phyloP scores from a whole-genome alignment of 345 rosid species.

The Gossypium mustelinum region DNA sequence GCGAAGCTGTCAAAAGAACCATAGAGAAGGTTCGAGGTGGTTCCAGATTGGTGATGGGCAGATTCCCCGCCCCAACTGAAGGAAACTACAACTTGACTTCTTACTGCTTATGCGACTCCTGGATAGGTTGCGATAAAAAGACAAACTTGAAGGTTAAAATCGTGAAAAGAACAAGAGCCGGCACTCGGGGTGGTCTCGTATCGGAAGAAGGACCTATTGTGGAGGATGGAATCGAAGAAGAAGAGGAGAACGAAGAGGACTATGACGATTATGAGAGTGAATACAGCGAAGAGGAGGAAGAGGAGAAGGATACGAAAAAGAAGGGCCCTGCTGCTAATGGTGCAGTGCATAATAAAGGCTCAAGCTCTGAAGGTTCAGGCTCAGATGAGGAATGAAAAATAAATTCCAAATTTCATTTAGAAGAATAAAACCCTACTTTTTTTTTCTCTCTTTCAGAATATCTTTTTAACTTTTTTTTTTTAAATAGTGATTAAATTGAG shows the following conservation, averaged over 20 bases:
- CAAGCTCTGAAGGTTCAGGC: slow-evolving; percentile 67
- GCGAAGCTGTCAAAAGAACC: slow-evolving; percentile 57
- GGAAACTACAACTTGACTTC: slow-evolving; percentile 86
- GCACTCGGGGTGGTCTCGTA: slow-evolving; percentile 54
- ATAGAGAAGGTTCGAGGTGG: slow-evolving; percentile 79
- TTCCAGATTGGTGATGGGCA: slow-evolving; percentile 85
- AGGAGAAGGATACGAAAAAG: slow-evolving; percentile 56
- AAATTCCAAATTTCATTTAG: slow-evolving; percentile 18
- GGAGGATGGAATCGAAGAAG: slow-evolving; percentile 95
- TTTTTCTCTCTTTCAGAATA: neutral
- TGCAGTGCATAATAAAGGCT: slow-evolving; percentile 36
- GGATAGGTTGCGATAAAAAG: slow-evolving; percentile 90
- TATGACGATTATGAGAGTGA: slow-evolving; percentile 86
- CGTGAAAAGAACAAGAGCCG: slow-evolving; percentile 79
- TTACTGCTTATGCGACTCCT: slow-evolving; percentile 83
- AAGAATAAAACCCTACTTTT: neutral
- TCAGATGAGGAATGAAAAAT: slow-evolving; percentile 59
- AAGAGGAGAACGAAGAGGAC: slow-evolving; percentile 83
- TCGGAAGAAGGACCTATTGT: slow-evolving; percentile 62
- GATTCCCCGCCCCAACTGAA: slow-evolving; percentile 78
- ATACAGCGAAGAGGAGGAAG: slow-evolving; percentile 91
- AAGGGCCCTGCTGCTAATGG: slow-evolving; percentile 56
- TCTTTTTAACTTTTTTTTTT: too few relatives aligned
- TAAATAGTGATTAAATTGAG: neutral
- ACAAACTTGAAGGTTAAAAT: slow-evolving; percentile 67